A percentile compares a stretch with the other conserved stretches of the same genome.
phyloP scores from a whole-genome alignment of 495 filamentous ascomycete genomes.

The Aspergillus cavernicola region DNA sequence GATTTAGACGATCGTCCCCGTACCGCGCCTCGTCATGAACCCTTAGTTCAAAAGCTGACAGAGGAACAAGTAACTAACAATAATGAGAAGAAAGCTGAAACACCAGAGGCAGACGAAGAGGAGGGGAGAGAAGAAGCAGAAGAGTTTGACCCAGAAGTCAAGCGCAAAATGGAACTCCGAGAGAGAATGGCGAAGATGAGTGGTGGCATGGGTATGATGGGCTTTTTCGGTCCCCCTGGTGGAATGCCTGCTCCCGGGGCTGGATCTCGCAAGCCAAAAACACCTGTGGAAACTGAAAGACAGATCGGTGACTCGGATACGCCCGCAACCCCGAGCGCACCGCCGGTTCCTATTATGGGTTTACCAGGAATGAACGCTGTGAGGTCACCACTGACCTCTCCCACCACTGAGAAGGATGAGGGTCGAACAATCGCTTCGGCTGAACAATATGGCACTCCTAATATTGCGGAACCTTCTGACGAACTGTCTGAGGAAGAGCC shows the following conservation, averaged over 20 bases:
- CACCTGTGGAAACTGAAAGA: slow-evolving; percentile 64
- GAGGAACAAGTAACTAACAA: slow-evolving; percentile 30
- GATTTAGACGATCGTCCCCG: slow-evolving; percentile 59
- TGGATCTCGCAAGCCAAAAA: slow-evolving; percentile 43
- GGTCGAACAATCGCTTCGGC: slow-evolving; percentile 31
- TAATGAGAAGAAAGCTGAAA: slow-evolving; percentile 39
- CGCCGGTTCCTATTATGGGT: slow-evolving; percentile 75
- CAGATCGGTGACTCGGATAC: slow-evolving; percentile 51
- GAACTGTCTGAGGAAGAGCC: slow-evolving; percentile 47
- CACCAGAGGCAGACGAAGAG: slow-evolving; percentile 45
- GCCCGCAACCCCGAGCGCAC: slow-evolving; percentile 48
- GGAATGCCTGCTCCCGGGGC: slow-evolving; percentile 55
- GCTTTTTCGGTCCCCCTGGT: slow-evolving; percentile 81
- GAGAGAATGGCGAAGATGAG: slow-evolving; percentile 98
- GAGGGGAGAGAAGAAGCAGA: slow-evolving; percentile 72
- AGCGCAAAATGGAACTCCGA: slow-evolving; percentile 80
- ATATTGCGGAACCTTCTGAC: slow-evolving; percentile 43
- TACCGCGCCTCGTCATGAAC: slow-evolving; percentile 17
- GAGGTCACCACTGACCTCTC: slow-evolving; percentile 32
- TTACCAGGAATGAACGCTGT: slow-evolving; percentile 65
- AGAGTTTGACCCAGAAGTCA: slow-evolving; percentile 87
- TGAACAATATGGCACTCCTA: slow-evolving; percentile 53
- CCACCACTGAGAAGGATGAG: slow-evolving; percentile 36
- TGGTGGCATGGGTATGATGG: slow-evolving; percentile 95
- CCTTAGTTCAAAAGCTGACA: slow-evolving; percentile 17